phyloP scores from a whole-genome alignment of 2,329 filamentous ascomycete genomes.

The Phyllachora maydis region DNA sequence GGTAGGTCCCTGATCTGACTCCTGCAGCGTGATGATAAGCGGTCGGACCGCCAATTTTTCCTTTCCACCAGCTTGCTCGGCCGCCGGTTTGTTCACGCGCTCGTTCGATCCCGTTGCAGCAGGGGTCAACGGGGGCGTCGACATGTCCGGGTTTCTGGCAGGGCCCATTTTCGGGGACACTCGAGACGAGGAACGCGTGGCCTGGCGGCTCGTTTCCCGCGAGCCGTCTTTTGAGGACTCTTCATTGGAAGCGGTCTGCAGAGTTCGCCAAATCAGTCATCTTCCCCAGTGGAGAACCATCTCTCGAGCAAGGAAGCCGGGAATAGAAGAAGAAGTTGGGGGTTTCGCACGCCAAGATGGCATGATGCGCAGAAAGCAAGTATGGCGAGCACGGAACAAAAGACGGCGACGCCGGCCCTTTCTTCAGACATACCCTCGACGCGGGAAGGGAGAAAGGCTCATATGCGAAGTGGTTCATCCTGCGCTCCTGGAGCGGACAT shows the following conservation, averaged over 20 bases:
- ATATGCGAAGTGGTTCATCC: constrained; percentile 74
- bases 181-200: constrained; percentile 44
- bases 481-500: constrained; percentile 57
- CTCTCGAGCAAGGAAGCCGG: no score
- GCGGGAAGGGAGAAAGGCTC: constrained; percentile 77
- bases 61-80: constrained; percentile 5
- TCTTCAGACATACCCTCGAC: constrained; percentile 53
- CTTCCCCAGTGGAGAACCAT: no score
- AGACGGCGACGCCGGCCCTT: no score
- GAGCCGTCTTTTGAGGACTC: no score
- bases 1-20: constrained; percentile 34
- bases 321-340: no score
- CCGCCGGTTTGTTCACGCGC: constrained; percentile 10
- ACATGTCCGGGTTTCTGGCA: constrained; percentile 46
- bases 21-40: constrained; percentile 47
- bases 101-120: constrained; percentile 41
- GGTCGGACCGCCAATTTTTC: constrained; percentile 7
- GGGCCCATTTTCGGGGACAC: no score
- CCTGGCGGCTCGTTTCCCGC: constrained; percentile 37
- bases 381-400: no score
- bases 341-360: no score
- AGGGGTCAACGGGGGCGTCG: constrained; percentile 79
- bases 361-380: no score
- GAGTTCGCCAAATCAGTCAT: no score
- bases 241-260: constrained; percentile 39